Conservation (phyloP, 768 basidiomycete genomes). For the Kwoniella mangroviensis region DNA sequence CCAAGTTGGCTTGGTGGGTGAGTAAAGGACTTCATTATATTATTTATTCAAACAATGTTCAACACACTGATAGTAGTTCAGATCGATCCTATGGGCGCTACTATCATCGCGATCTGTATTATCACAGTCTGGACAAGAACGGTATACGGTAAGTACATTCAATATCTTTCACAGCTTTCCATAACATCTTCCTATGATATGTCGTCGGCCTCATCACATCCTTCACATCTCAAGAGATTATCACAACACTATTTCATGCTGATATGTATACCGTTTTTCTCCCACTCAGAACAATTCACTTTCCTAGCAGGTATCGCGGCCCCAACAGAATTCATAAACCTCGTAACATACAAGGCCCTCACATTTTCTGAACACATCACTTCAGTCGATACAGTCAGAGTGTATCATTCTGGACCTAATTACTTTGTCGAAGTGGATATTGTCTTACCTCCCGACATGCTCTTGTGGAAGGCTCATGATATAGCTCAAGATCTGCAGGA, state of each 20-base stretch:
- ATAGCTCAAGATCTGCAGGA: constrained; percentile 58
- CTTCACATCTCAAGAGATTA: too few species aligned
- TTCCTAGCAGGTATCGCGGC: constrained; percentile 91
- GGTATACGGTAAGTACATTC: constrained; percentile 63
- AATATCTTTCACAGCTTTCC: background rate
- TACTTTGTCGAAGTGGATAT: constrained; percentile 96
- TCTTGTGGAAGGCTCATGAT: constrained; percentile 69
- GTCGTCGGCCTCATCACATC: too few species aligned
- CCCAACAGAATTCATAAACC: constrained; percentile 81
- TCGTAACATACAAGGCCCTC: constrained; percentile 86
- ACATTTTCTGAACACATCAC: constrained; percentile 87
- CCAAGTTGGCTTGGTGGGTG: constrained; percentile 59
- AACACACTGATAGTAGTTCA: constrained; percentile 1
- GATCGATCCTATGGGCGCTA: constrained; percentile 56
- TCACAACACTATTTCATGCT: background rate
- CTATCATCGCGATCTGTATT: constrained; percentile 61
- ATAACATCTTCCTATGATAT: too few species aligned
- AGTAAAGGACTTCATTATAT: constrained; percentile 63
- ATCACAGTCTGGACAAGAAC: constrained; percentile 78
- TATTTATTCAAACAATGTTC: too few species aligned
- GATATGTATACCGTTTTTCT: background rate
- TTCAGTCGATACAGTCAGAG: constrained; percentile 86
- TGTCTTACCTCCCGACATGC: constrained; percentile 86
- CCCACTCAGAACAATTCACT: constrained; percentile 68
- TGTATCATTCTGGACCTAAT: constrained; percentile 72